Percentiles rank a stretch among this genome's conserved stretches.
Conservation (phyloP, 108 stramenopile species). For the Pseudonitzschia pungens region DNA sequence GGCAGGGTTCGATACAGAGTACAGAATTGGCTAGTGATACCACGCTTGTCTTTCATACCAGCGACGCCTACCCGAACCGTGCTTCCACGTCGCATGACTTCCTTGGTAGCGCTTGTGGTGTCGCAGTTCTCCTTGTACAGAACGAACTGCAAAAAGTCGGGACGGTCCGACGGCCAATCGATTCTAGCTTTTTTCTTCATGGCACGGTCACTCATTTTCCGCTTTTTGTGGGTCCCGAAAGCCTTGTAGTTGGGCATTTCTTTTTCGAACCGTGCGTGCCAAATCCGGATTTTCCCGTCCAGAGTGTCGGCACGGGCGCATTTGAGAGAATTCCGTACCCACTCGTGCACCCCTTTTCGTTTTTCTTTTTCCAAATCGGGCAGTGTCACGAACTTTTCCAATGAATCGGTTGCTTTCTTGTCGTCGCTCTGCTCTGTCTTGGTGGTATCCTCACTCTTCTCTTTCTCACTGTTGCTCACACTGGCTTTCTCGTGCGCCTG, state of each 20-base stretch:
- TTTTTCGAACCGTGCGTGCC: constrained; percentile 65
- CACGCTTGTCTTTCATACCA: constrained; percentile 94
- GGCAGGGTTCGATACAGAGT: constrained; percentile 71
- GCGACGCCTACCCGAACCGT: constrained; percentile 66
- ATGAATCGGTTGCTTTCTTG: constrained; percentile 2
- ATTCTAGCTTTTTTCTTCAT: constrained; percentile 35
- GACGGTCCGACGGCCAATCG: constrained; percentile 69
- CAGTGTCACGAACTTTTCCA: constrained; percentile 53
- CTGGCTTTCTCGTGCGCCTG: constrained; percentile 17
- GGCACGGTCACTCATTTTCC: constrained; percentile 19
- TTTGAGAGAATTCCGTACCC: constrained; percentile 48
- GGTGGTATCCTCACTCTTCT: background rate
- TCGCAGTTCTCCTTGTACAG: constrained; percentile 91
- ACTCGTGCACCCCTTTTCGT: constrained; percentile 61
- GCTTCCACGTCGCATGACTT: constrained; percentile 60
- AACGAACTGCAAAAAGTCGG: constrained; percentile 80
- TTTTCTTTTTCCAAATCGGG: constrained; percentile 62
- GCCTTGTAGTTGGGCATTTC: constrained; percentile 73
- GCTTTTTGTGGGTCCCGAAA: constrained; percentile 33
- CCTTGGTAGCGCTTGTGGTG: constrained; percentile 74
- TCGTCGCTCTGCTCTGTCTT: background rate
- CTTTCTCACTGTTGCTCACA: background rate
- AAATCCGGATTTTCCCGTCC: constrained; percentile 69
- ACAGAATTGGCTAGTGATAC: constrained; percentile 86
- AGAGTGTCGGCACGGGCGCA: constrained; percentile 65